Evolutionary conservation across 1,284 basidiomycete genomes (phyloP).

Genomic region (Tylopilus sp.): DNA sequence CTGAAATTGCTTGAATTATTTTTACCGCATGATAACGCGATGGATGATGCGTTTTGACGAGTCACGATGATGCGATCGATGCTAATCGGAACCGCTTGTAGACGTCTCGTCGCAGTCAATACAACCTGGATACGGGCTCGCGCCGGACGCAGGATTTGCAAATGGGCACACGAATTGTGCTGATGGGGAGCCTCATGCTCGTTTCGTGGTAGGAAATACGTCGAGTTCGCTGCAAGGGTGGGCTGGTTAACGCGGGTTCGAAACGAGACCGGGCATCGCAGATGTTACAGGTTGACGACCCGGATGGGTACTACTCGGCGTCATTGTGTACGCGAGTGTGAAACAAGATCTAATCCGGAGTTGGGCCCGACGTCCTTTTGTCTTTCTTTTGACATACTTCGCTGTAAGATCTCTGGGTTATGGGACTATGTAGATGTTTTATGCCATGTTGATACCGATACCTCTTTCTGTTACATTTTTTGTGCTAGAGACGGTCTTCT

Average conservation of each 20-base stretch:
- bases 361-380: background rate
- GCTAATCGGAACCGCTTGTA: conserved; percentile 2
- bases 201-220: conserved; percentile 35
- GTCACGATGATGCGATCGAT: conserved; percentile 12
- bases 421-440: conserved; percentile 32
- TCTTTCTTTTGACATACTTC: background rate
- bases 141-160: conserved; percentile 13
- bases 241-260: conserved; percentile 34
- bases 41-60: conserved; percentile 2
- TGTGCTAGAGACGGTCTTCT: conserved; percentile 21
- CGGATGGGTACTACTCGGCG: too few species aligned
- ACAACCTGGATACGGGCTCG: conserved; percentile 17
- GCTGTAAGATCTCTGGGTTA: conserved; percentile 10
- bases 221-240: conserved; percentile 45
- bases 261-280: background rate
- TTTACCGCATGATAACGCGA: conserved; percentile 13
- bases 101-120: conserved; percentile 21
- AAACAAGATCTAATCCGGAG: background rate
- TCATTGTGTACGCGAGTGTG: too few species aligned
- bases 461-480: background rate
- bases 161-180: conserved; percentile 13
- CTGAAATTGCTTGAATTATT: conserved; percentile 15
- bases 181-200: conserved; percentile 11
- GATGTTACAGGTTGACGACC: background rate
- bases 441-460: conserved; percentile 16